Base-by-base conservation (phyloP, 1,284 basidiomycete species). In the Ceratobasidium sp. region DNA sequence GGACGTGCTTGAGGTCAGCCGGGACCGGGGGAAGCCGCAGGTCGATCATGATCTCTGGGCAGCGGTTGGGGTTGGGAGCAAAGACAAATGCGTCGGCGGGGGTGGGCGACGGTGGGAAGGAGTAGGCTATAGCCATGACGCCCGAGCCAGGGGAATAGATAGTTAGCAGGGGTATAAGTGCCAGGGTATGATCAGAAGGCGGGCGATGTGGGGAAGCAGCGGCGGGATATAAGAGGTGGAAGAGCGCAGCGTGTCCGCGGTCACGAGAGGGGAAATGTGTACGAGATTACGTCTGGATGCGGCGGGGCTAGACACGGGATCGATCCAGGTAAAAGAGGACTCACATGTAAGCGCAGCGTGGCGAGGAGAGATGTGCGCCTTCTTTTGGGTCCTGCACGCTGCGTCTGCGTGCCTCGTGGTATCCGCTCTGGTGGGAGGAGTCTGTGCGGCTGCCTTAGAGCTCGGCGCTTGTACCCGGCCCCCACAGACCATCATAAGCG, bases 1-100 rank as follows among this genome's bases (percentile, higher is more conserved):
- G 31, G 5, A 76, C 72, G 56, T 73, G 75, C 64, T 74, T 74
- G 72, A 76, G 75, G 63, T 76, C 75, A 16, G 64, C n/a, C 9
- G 75, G 75, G 51, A 76, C 64, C 1, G 64, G 64, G 19, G 64
- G 64, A 14, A 68, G 64, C 49, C 51, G 2, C 19, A 68, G 51
- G 16, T 68, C 64, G 13, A 68, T 49, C 64, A 68, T 68, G 51
- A 54, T 68, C 46, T 68, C 64, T 11, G 64, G 27, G 49, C 29
- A 53, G 41, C 49, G 37, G 34, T 31, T 49, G 19, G 63, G 48
- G 46, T 49, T 51, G 11, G n/a, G 61, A 19, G 39, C 46, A 54
- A 54, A 54, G n/a, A 27, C 51, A 19, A 54, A 22, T 29, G 49
- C 27, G 63, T 29, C 24, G 43, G 63, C 7, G 22, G 29, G 34